A percentile compares a stretch with the other conserved stretches of the same genome.
Conservation (phyloP, 306 rosid species). For the Sophora flavescens region DNA sequence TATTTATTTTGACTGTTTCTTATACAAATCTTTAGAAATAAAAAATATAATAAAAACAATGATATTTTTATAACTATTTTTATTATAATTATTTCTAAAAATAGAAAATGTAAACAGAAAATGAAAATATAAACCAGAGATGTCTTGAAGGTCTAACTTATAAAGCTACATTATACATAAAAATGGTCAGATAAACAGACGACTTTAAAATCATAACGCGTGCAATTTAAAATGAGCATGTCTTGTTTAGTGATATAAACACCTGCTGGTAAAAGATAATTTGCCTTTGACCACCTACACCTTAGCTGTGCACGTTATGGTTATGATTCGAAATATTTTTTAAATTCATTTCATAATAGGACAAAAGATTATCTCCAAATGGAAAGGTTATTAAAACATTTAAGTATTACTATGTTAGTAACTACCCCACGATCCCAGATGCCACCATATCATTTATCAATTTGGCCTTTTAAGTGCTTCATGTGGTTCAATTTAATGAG, state of each 20-base stretch:
- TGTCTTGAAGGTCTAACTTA: not conserved
- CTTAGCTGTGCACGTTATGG: constrained; percentile 7
- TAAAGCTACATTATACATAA: not conserved
- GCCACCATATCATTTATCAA: not conserved
- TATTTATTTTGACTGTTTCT: too few species aligned
- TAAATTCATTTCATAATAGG: not conserved
- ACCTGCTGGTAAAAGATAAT: constrained; percentile 1
- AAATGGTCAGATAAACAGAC: not conserved
- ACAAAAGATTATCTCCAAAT: constrained; percentile 15
- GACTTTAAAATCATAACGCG: not conserved
- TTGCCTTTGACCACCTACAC: not conserved
- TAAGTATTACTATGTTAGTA: constrained; percentile 5
- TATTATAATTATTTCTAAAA: too few species aligned
- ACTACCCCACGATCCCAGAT: constrained; percentile 29
- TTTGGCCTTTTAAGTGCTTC: not conserved
- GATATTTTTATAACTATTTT: too few species aligned
- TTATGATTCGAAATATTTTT: constrained; percentile 14
- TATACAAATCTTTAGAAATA: too few species aligned
- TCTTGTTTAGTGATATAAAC: constrained; percentile 1
- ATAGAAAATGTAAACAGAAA: too few species aligned
- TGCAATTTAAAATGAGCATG: constrained; percentile 3
- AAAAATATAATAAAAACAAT: too few species aligned
- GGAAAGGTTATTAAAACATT: not conserved
- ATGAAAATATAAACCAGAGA: too few species aligned
- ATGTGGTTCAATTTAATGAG: not conserved